A percentile compares a stretch with the other conserved stretches of the same genome.
These are phyloP conservation scores for Olyra latifolia DNA, from an alignment of 176 grass and related monocot species.

Conservation along the genomic window DNA sequence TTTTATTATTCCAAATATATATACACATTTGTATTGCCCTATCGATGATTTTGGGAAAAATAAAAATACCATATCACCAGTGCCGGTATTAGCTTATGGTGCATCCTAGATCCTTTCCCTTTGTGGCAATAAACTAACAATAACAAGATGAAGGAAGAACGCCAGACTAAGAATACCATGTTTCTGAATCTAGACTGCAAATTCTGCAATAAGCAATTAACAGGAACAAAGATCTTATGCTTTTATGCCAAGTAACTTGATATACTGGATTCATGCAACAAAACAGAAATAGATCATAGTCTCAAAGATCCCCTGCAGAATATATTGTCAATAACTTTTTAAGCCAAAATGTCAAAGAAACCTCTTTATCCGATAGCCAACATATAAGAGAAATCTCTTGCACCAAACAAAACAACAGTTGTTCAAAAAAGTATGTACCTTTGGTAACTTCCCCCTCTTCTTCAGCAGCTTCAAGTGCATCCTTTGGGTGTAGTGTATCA, in stretches of 20 bases:
- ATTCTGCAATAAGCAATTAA: not conserved
- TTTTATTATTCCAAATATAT: not conserved
- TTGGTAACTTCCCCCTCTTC: constrained; percentile 88
- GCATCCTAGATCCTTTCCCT: not conserved
- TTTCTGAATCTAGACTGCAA: not conserved
- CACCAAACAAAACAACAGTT: not conserved
- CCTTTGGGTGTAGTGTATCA: constrained; percentile 95
- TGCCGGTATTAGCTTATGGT: not conserved
- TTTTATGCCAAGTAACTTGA: not conserved
- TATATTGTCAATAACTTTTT: not conserved
- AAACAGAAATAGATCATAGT: not conserved
- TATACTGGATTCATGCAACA: constrained; percentile 4
- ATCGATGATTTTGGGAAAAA: not conserved
- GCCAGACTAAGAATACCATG: not conserved
- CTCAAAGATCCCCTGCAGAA: not conserved
- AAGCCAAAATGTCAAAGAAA: not conserved
- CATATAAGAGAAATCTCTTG: not conserved
- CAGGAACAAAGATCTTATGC: not conserved
- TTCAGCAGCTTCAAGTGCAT: constrained; percentile 96
- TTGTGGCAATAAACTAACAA: not conserved
- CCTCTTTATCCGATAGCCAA: not conserved
- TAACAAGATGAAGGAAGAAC: not conserved
- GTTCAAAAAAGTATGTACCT: constrained; percentile 49
- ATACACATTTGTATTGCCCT: not conserved
- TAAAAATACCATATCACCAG: not conserved